Evolutionary conservation across 2,329 filamentous ascomycete genomes (phyloP), one percentile per base, ranked within the genome.

Genomic region (Trichophyton mentagrophytes): DNA sequence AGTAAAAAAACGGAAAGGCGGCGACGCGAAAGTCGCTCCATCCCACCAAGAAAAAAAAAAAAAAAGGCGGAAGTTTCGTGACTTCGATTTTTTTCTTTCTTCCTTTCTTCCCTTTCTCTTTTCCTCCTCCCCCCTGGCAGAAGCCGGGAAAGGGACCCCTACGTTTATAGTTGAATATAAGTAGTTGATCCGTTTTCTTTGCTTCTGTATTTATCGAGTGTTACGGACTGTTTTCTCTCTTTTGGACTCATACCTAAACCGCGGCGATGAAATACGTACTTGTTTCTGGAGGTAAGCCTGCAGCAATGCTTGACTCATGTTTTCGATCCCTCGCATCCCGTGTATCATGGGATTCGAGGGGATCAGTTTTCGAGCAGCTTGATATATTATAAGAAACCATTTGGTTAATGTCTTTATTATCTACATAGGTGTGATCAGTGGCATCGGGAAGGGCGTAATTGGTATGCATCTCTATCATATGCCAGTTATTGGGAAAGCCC

Each of bases 241-340:
- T 27, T 36, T 9, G 3, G 20, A n/a, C 40, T 44, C 40, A 44
- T 44, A 58, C 38, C 38, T 20, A 40, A 38, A 49, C 55, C 27
- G 61, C 17, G 68, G 84, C 77, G 70, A 90, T 90, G 87, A 89
- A 89, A 78, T 89, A 89, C 80, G 85, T 90, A 74, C 79, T 90
- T 66, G 86, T 90, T 67, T 88, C 86, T 67, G 87, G 87, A 80
- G 87, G 86, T 87, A 74, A 77, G 78, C 51, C 3, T 38, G 33
- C 33, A 36, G 51, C 27, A 73, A 55, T 44, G 40, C n/a, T 38
- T 51, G 38, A 49, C 22, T 51, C 17, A 9, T n/a, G 17, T 11
- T 51, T 59, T 33, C 33, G 8, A 38, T 17, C 7, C 2, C 22
- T 27, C 51, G 47, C 40, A 9, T 17, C 46, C 15, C 55, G 20